Evolutionary conservation across 495 filamentous ascomycete genomes (phyloP), one percentile per base, ranked within the genome.

Genomic region (Talaromyces proteolyticus): DNA sequence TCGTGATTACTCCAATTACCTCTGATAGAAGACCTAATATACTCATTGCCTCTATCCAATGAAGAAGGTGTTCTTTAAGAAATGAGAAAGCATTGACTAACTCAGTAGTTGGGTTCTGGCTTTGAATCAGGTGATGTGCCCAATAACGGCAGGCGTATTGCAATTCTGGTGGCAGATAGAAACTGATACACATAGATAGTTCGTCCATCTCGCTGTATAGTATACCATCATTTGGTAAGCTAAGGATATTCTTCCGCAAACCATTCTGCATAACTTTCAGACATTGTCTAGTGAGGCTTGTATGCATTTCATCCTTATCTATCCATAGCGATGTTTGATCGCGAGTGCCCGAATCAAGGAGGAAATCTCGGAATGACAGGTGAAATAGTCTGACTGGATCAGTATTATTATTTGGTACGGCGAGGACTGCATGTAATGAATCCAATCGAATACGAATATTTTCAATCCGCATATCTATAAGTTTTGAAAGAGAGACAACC

Each of bases 361-460:
- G 66, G 53, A 72, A 79, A 53, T 79, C 75, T 41, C 70, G 72
- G 53, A 80, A 75, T n/a, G n/a, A n/a, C n/a, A n/a, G n/a, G n/a
- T n/a, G n/a, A n/a, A n/a, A n/a, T n/a, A n/a, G n/a, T n/a, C n/a
- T n/a, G n/a, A n/a, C n/a, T n/a, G n/a, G n/a, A n/a, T n/a, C n/a
- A n/a, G n/a, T n/a, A n/a, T n/a, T n/a, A n/a, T n/a, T n/a, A n/a
- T n/a, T n/a, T n/a, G n/a, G n/a, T n/a, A n/a, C n/a, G n/a, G n/a
- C n/a, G n/a, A n/a, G n/a, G n/a, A n/a, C n/a, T n/a, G n/a, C n/a
- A n/a, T n/a, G n/a, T n/a, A n/a, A n/a, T n/a, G n/a, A n/a, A n/a
- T n/a, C n/a, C n/a, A n/a, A n/a, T n/a, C n/a, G n/a, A n/a, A n/a
- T n/a, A n/a, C n/a, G n/a, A n/a, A n/a, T n/a, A n/a, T n/a, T n/a